Conservation (phyloP, 148 eudicot genomes). For the Amaranthus hypochondriacus region DNA sequence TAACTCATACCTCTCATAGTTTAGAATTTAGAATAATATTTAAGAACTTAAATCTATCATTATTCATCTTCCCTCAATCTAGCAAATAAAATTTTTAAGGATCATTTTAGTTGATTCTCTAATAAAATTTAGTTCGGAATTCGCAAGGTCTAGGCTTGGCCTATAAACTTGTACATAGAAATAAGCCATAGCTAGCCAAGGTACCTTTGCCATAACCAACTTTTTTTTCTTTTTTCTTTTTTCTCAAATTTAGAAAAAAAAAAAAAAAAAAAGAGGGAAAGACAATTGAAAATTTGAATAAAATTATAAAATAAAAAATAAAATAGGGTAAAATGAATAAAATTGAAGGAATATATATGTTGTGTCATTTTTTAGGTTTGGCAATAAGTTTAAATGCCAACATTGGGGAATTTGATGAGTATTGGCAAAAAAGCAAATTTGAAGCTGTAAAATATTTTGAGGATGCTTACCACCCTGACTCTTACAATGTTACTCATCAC, state of each 20-base stretch:
- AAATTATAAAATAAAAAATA: background rate
- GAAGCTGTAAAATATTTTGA: slow-evolving; percentile 28
- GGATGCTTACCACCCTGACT: slow-evolving; percentile 38
- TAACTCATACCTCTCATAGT: too few relatives aligned
- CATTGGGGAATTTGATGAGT: slow-evolving; percentile 28
- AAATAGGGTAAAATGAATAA: background rate
- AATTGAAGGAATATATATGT: background rate
- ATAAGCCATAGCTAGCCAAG: slow-evolving; percentile 1
- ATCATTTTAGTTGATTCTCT: too few relatives aligned
- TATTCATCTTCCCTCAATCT: too few relatives aligned
- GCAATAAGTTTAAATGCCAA: slow-evolving; percentile 6
- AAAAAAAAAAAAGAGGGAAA: background rate
- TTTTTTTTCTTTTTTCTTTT: background rate
- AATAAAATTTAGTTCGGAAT: too few relatives aligned
- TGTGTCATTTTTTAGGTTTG: slow-evolving; percentile 3
- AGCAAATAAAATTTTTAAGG: too few relatives aligned
- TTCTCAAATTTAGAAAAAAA: background rate
- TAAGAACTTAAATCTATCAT: too few relatives aligned
- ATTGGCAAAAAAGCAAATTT: slow-evolving; percentile 31
- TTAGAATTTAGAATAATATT: too few relatives aligned
- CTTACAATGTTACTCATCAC: slow-evolving; percentile 30
- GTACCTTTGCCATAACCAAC: background rate
- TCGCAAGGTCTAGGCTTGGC: background rate
- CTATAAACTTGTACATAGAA: background rate
- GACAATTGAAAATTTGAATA: too few relatives aligned